Evolutionary conservation across 1,139 yeast genomes (phyloP).

Genomic region (Geotrichum reessii): DNA sequence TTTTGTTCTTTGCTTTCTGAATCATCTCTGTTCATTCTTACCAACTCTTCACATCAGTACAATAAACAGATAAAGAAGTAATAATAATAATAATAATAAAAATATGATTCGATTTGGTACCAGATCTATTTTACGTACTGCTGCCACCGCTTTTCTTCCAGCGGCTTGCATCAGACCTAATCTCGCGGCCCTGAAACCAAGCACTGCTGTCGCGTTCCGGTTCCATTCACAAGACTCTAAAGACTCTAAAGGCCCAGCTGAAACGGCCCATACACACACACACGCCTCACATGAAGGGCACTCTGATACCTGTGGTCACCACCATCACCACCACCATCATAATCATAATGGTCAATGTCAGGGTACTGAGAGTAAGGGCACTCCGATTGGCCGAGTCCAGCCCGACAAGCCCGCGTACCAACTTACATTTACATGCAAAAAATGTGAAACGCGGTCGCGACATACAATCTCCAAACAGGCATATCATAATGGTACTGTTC

Average conservation of each 20-base stretch:
- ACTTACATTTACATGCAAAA: conserved; percentile 90
- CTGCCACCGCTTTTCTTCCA: too few species aligned
- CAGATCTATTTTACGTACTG: too few species aligned
- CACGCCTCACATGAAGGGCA: not conserved
- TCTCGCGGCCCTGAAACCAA: not conserved
- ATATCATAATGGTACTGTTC: conserved; percentile 77
- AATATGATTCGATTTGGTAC: too few species aligned
- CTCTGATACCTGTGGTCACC: not conserved
- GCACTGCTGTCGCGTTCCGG: not conserved
- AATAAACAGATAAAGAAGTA: too few species aligned
- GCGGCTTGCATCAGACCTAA: not conserved
- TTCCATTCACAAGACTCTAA: not conserved
- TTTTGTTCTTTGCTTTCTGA: too few species aligned
- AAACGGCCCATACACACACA: not conserved
- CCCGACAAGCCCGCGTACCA: conserved; percentile 62
- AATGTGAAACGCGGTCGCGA: conserved; percentile 75
- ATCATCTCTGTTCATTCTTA: too few species aligned
- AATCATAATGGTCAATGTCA: not conserved
- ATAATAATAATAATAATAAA: too few species aligned
- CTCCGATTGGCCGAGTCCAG: conserved; percentile 13
- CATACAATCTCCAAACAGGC: conserved; percentile 91
- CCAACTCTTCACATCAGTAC: too few species aligned
- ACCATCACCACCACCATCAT: not conserved
- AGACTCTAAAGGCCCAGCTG: not conserved
- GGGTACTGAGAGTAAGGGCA: not conserved